These are phyloP conservation scores for Brassica juncea DNA, from an alignment of 345 rosid genomes.

Conservation along the genomic window DNA sequence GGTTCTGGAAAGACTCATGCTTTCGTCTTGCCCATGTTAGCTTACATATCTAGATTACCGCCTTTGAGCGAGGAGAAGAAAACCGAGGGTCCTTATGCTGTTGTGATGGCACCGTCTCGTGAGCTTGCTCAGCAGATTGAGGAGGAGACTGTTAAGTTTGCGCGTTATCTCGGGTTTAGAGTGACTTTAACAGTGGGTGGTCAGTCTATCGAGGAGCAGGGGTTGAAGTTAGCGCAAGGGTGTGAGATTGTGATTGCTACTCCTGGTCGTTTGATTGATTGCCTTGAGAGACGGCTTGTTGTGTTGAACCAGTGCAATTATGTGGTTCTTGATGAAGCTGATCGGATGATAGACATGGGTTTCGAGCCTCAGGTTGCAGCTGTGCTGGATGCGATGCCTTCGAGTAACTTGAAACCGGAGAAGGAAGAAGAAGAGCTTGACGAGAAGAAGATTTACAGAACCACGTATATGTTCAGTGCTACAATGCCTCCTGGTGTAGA, in stretches of 20 bases:
- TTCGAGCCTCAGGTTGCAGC: conserved; percentile 90
- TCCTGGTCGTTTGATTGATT: conserved; percentile 86
- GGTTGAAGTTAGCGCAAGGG: conserved; percentile 78
- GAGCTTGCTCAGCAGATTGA: conserved; percentile 95
- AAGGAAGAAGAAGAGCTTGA: conserved; percentile 98
- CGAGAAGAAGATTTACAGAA: conserved; percentile 70
- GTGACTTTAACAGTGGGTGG: background rate
- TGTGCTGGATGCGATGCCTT: conserved; percentile 91
- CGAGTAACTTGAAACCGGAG: conserved; percentile 88
- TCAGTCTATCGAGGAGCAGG: background rate
- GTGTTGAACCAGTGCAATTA: conserved; percentile 91
- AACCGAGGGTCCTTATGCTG: conserved; percentile 96
- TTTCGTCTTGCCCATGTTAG: conserved; percentile 89
- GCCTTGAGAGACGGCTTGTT: conserved; percentile 83
- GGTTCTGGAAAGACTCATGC: conserved; percentile 97
- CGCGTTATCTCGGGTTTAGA: background rate
- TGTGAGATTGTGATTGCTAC: conserved; percentile 96
- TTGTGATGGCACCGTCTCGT: conserved; percentile 92
- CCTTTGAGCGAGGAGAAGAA: conserved; percentile 76
- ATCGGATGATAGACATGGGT: conserved; percentile 97
- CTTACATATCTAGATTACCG: conserved; percentile 84
- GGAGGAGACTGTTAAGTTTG: conserved; percentile 67
- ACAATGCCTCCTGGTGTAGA: conserved; percentile 96
- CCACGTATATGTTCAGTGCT: conserved; percentile 49
- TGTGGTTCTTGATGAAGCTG: conserved; percentile 98